Evolutionary conservation across 805 yeast genomes (phyloP).

Genomic region (Debaryomyces hansenii): DNA sequence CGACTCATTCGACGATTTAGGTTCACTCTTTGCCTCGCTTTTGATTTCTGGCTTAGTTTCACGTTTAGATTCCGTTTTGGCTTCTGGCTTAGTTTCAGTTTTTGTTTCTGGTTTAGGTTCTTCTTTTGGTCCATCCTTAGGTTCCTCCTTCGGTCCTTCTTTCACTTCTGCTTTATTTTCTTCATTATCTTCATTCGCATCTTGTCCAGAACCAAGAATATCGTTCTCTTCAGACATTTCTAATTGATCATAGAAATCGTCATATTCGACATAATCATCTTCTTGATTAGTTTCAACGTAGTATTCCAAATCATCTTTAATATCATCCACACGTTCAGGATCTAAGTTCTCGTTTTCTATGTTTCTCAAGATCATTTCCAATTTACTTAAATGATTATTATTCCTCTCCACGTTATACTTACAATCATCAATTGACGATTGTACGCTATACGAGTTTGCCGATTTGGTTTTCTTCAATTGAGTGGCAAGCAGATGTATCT

Average conservation of each 20-base stretch:
- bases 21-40: constrained; percentile 1
- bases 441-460: constrained; percentile 43
- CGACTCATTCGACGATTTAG: constrained; percentile 1
- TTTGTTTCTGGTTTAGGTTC: background rate
- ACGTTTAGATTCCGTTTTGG: background rate
- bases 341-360: constrained; percentile 80
- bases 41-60: background rate
- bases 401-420: constrained; percentile 70
- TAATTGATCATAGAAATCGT: constrained; percentile 84
- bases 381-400: constrained; percentile 70
- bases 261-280: constrained; percentile 90
- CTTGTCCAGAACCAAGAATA: constrained; percentile 10
- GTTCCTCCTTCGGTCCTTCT: background rate
- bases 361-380: constrained; percentile 75
- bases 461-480: constrained; percentile 51
- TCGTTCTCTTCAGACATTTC: constrained; percentile 57
- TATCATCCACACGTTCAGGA: constrained; percentile 70
- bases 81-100: background rate
- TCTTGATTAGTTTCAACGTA: constrained; percentile 93
- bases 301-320: constrained; percentile 87
- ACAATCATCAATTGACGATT: constrained; percentile 59
- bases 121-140: background rate
- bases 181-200: constrained; percentile 9
- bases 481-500: constrained; percentile 38
- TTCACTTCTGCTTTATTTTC: background rate